Conservation (phyloP, 768 basidiomycete genomes). For the Pisolithus microcarpus region DNA sequence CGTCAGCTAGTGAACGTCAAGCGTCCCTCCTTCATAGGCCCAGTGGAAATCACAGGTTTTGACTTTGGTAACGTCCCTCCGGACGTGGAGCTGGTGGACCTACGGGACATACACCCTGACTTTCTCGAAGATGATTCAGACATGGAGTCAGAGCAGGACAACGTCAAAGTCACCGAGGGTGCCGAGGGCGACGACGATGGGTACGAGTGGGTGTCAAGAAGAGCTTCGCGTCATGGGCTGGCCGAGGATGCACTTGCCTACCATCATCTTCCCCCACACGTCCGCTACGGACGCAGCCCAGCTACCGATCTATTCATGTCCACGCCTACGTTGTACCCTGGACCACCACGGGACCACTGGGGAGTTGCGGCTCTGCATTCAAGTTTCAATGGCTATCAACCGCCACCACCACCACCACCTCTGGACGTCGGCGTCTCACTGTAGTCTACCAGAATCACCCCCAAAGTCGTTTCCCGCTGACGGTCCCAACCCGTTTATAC, state of each 20-base stretch:
- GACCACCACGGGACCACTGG: conserved; percentile 40
- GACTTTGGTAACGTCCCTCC: conserved; percentile 82
- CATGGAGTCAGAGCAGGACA: conserved; percentile 25
- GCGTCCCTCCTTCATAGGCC: conserved; percentile 93
- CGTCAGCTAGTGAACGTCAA: conserved; percentile 60
- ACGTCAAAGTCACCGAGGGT: conserved; percentile 43
- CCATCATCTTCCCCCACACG: conserved; percentile 66
- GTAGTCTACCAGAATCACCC: conserved; percentile 28
- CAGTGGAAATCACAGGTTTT: conserved; percentile 76
- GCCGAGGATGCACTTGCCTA: conserved; percentile 48
- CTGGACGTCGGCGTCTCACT: conserved; percentile 22
- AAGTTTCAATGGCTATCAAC: conserved; percentile 33
- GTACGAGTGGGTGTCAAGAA: conserved; percentile 76
- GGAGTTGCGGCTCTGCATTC: conserved; percentile 20
- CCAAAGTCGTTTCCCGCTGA: conserved; percentile 13
- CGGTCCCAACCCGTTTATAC: conserved; percentile 11
- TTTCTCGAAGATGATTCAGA: conserved; percentile 73
- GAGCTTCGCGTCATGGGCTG: conserved; percentile 49
- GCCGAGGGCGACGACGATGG: conserved; percentile 64
- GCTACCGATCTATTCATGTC: conserved; percentile 53
- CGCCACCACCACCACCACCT: conserved; percentile 20
- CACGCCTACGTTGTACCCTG: conserved; percentile 37
- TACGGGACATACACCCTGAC: conserved; percentile 90
- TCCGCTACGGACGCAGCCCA: conserved; percentile 56
- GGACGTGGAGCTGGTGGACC: conserved; percentile 83